Base-by-base conservation (phyloP, 2,329 filamentous ascomycete species). In the Neurospora crassa region DNA sequence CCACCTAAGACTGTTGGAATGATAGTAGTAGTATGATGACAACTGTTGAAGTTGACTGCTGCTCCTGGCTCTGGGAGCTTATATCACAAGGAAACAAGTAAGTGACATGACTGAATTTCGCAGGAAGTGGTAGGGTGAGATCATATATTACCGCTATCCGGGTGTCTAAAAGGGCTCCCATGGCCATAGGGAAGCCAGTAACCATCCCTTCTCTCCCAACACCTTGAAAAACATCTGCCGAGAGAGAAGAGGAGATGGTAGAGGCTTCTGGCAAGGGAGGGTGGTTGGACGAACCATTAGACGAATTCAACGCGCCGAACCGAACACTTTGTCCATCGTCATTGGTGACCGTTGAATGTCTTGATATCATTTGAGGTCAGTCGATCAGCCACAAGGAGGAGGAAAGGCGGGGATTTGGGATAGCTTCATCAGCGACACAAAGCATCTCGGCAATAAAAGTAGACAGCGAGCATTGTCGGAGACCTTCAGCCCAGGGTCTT, bases 1-100 rank as follows among this genome's bases (percentile, higher is more conserved):
- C 29, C 29, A 29, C 29, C 53, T 63, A 10, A 34, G 29, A 18
- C 29, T 20, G 37, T 40, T 24, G 59, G 18, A 70, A 20, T 47
- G 29, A 40, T 12, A 47, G 59, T 20, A 70, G 34, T 41, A 40
- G 45, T 18, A 47, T 11, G 34, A 47, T 11, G 34, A 43, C 74
- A 74, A 74, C 75, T 76, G 75, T 75, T 76, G 75, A 75, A 76
- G 75, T 75, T 76, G 72, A 34, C 14, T 37, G 16, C 53, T 37
- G 14, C 29, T 37, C 16, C 53, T 63, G 29, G 16, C 11, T 63
- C 29, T 37, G 24, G 14, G 29, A 63, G 29, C 29, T 63, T 63
- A 63, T 63, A 63, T 63, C 53, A 63, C 53, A 63, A 4, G 53
- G 14, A n/a, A 63, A 63, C 16, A 63, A 29, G 53, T 63, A 63